Percentiles rank a stretch among this genome's conserved stretches.
These are phyloP conservation scores for Circinella umbellata DNA, from an alignment of 371 early-diverging fungal genomes.

Conservation along the genomic window DNA sequence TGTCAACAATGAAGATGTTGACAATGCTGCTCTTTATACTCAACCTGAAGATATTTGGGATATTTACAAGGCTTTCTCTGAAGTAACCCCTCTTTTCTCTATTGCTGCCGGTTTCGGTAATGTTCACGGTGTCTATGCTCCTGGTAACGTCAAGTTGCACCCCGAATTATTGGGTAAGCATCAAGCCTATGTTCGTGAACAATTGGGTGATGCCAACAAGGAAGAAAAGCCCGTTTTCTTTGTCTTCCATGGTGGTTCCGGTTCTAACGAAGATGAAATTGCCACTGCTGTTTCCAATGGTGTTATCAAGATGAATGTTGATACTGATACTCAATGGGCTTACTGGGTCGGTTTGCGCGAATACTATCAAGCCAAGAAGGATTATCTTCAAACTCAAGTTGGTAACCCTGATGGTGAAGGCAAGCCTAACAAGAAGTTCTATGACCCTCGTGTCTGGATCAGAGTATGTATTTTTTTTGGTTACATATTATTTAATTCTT, in stretches of 20 bases:
- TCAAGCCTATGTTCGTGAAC: slow-evolving; percentile 78
- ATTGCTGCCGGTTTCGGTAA: slow-evolving; percentile 92
- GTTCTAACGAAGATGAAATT: slow-evolving; percentile 86
- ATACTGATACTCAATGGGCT: slow-evolving; percentile 82
- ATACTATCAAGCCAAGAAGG: slow-evolving; percentile 76
- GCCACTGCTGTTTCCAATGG: slow-evolving; percentile 81
- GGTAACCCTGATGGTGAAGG: slow-evolving; percentile 91
- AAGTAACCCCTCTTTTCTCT: slow-evolving; percentile 83
- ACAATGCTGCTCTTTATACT: slow-evolving; percentile 87
- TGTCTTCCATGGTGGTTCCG: slow-evolving; percentile 96
- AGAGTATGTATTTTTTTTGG: background rate
- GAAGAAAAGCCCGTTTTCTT: slow-evolving; percentile 85
- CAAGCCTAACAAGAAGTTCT: slow-evolving; percentile 96
- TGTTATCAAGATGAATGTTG: slow-evolving; percentile 96
- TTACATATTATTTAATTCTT: background rate
- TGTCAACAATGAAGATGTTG: slow-evolving; percentile 90
- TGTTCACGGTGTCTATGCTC: slow-evolving; percentile 93
- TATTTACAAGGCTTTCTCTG: slow-evolving; percentile 81
- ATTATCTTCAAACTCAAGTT: slow-evolving; percentile 85
- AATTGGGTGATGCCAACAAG: slow-evolving; percentile 50
- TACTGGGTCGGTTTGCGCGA: slow-evolving; percentile 78
- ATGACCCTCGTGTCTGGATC: slow-evolving; percentile 86
- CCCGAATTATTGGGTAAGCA: slow-evolving; percentile 90
- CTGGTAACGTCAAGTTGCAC: slow-evolving; percentile 90
- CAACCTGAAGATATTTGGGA: slow-evolving; percentile 95